These are phyloP conservation scores for Venturia asperata DNA, from an alignment of 2,329 filamentous ascomycete species.

Conservation along the genomic window DNA sequence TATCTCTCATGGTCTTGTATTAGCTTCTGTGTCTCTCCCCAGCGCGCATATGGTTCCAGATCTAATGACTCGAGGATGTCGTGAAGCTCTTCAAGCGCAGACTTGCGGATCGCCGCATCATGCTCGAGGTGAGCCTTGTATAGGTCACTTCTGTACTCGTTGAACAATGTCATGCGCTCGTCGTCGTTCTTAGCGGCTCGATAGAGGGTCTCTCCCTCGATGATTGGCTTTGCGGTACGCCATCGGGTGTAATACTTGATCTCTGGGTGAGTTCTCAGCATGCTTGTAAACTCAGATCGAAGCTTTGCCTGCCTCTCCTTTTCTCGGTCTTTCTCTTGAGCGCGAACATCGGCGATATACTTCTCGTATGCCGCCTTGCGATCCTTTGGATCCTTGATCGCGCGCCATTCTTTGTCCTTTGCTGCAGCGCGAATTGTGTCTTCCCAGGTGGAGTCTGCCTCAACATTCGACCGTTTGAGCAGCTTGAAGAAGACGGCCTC, in stretches of 20 bases:
- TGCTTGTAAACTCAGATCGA: slow-evolving; percentile 86
- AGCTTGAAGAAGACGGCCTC: slow-evolving; percentile 91
- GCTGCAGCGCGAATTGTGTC: slow-evolving; percentile 79
- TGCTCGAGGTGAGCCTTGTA: slow-evolving; percentile 73
- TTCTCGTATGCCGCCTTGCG: slow-evolving; percentile 89
- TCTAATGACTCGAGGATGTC: slow-evolving; percentile 68
- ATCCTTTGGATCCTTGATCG: slow-evolving; percentile 86
- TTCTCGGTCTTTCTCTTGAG: slow-evolving; percentile 89
- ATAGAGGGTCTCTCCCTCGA: slow-evolving; percentile 93
- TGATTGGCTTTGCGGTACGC: slow-evolving; percentile 90
- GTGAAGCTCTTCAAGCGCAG: slow-evolving; percentile 76
- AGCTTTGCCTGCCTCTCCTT: slow-evolving; percentile 90
- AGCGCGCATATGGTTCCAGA: slow-evolving; percentile 87
- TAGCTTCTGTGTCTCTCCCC: slow-evolving; percentile 79
- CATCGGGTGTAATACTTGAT: slow-evolving; percentile 96
- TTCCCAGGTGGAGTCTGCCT: slow-evolving; percentile 89
- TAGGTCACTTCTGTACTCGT: slow-evolving; percentile 83
- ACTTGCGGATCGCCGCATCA: slow-evolving; percentile 64
- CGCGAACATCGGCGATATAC: slow-evolving; percentile 81
- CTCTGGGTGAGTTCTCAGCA: slow-evolving; percentile 89
- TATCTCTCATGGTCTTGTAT: slow-evolving; percentile 73
- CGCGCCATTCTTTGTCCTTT: slow-evolving; percentile 85
- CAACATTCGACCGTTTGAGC: slow-evolving; percentile 74
- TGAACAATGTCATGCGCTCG: slow-evolving; percentile 83
- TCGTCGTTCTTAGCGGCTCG: slow-evolving; percentile 80